Evolutionary conservation across 345 rosid species (phyloP), one percentile per base, ranked within the genome.

Genomic region (Nephelium lappaceum): DNA sequence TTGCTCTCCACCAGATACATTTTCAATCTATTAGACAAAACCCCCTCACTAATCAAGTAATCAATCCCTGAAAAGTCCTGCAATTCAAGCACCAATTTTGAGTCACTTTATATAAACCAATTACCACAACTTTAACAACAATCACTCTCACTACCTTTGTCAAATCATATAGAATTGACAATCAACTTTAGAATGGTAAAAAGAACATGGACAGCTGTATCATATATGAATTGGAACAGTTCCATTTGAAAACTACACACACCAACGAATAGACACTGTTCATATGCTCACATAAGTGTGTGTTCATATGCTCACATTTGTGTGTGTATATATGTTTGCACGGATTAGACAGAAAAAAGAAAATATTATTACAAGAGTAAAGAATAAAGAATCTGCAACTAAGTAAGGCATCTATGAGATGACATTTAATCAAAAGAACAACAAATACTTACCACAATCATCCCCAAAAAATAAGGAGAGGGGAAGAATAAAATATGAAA

Each of bases 1-100:
- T 92, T 92, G 91, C 93, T 93, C 85, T 89, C 93, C 78, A 95
- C 90, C 58, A 90, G 16, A 87, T 84, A 93, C 92, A 95, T 92
- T 61, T 82, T 83, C 84, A 84, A 76, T 21, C 39, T 78, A 57
- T 70, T 5, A 10, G 38, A 58, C 19, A 68, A 9, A 47, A 45
- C 23, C 66, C 60, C 27, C 76, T 81, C 83, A 38, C 36, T n/a
- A 16, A 80, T 67, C 84, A 83, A 57, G 24, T 66, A 65, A 43
- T 74, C 43, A 67, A 64, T 39, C 38, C 69, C 81, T 27, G 18
- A 60, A 67, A 36, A 67, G 19, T 74, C 85, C 91, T 83, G 82
- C 79, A 78, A 80, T 41, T 16, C 15, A 36, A 19, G 49, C 1
- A 71, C 27, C 31, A 9, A 1, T 25, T 21, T 41, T 47, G 60